Evolutionary conservation across 2,329 filamentous ascomycete species (phyloP).

Genomic region (Beauveria sp.): DNA sequence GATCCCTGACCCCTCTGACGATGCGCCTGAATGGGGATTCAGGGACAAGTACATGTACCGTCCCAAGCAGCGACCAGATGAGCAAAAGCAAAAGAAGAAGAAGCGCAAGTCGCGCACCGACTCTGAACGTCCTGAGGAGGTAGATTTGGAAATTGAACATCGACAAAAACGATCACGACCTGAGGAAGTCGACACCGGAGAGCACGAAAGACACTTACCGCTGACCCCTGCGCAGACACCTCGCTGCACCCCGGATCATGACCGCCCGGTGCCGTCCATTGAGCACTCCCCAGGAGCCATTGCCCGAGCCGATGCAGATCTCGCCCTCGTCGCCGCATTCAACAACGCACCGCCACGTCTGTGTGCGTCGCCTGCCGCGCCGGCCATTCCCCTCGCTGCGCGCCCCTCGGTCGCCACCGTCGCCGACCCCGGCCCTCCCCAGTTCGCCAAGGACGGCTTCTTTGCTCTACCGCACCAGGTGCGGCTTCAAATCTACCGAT

Average conservation of each 20-base stretch:
- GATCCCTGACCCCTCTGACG: not conserved
- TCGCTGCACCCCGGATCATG: not conserved
- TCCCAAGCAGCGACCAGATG: not conserved
- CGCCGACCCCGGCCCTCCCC: not conserved
- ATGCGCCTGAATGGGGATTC: not conserved
- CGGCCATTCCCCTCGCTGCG: too few species aligned
- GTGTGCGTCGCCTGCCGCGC: not conserved
- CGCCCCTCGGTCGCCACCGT: too few species aligned
- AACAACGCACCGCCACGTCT: not conserved
- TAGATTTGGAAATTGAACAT: not conserved
- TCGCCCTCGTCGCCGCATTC: not conserved
- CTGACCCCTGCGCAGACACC: not conserved
- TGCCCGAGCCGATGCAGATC: not conserved
- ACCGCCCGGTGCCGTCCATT: not conserved
- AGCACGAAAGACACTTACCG: not conserved
- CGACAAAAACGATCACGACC: not conserved
- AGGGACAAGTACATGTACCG: not conserved
- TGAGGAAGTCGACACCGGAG: not conserved
- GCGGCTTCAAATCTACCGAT: slow-evolving; percentile 23
- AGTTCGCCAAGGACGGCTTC: not conserved
- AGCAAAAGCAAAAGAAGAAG: not conserved
- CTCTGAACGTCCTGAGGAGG: not conserved
- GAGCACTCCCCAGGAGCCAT: not conserved
- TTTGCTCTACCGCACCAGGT: slow-evolving; percentile 23
- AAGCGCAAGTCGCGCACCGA: not conserved